Evolutionary conservation across 2,329 filamentous ascomycete species (phyloP).

Genomic region (Sporothrix phasma): DNA sequence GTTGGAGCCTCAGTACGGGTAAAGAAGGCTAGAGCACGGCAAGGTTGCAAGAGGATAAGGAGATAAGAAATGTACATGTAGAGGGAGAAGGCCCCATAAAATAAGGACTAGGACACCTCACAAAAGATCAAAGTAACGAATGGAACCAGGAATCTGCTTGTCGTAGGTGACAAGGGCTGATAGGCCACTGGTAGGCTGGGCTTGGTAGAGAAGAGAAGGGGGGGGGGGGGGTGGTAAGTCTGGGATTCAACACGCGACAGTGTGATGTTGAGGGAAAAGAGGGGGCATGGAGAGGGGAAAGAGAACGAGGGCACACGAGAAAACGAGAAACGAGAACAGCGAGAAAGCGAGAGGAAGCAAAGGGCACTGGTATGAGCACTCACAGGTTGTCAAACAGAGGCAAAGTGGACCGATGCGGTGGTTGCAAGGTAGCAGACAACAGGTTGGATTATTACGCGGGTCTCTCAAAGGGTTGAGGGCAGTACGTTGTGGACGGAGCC

Average conservation of each 20-base stretch:
- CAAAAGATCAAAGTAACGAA: constrained; percentile 5
- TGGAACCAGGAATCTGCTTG: constrained; percentile 6
- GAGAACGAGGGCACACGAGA: background rate
- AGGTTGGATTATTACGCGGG: too few relatives aligned
- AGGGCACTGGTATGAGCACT: background rate
- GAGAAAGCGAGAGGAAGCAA: too few relatives aligned
- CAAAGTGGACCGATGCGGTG: constrained; percentile 2
- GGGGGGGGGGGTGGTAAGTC: background rate
- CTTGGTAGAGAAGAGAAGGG: background rate
- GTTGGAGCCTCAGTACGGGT: background rate
- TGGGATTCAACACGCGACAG: constrained; percentile 7
- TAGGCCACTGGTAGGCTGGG: background rate
- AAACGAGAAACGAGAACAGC: background rate
- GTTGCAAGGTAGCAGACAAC: constrained; percentile 13
- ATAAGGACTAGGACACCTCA: background rate
- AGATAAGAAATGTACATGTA: background rate
- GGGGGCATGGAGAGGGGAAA: background rate
- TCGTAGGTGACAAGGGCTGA: background rate
- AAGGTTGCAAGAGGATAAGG: constrained; percentile 16
- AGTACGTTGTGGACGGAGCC: too few relatives aligned
- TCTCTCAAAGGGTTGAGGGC: too few relatives aligned
- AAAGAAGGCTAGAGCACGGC: constrained; percentile 6
- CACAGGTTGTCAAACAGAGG: background rate
- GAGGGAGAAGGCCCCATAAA: background rate
- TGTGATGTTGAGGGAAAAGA: constrained; percentile 5